phyloP scores from a whole-genome alignment of 2,329 filamentous ascomycete genomes.

The Fusarium hostae region DNA sequence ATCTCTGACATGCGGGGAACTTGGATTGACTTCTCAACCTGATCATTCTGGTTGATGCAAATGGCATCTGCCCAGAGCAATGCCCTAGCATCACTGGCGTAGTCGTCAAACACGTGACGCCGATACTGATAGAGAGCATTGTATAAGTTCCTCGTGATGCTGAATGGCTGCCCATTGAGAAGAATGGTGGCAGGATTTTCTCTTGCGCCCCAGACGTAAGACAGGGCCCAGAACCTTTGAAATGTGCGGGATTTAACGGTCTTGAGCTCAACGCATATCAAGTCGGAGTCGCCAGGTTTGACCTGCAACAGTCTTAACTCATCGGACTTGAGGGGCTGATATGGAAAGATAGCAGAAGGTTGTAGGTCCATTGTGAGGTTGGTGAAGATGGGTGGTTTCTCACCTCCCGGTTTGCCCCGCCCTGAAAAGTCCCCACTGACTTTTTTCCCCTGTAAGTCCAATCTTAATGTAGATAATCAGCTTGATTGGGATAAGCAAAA shows the following conservation, averaged over 20 bases:
- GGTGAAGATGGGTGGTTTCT: background rate
- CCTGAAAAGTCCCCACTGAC: background rate
- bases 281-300: fast-evolving
- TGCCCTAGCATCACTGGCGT: fast-evolving
- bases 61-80: slow-evolving; percentile 20
- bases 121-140: slow-evolving; percentile 14
- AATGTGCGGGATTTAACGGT: background rate
- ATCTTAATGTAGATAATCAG: too few relatives aligned
- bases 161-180: background rate
- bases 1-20: slow-evolving; percentile 29
- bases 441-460: background rate
- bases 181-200: background rate
- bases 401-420: background rate
- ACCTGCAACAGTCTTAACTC: background rate
- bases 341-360: background rate
- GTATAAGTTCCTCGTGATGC: slow-evolving; percentile 3
- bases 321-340: fast-evolving
- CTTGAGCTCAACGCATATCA: background rate
- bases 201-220: slow-evolving; percentile 20
- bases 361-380: background rate
- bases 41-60: slow-evolving; percentile 23
- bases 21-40: slow-evolving; percentile 8
- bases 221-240: slow-evolving; percentile 15
- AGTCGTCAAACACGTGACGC: fast-evolving
- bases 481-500: too few relatives aligned